A percentile compares a stretch with the other conserved stretches of the same genome.
These are phyloP conservation scores for Letharia lupina DNA, from an alignment of 495 filamentous ascomycete genomes.

Conservation along the genomic window DNA sequence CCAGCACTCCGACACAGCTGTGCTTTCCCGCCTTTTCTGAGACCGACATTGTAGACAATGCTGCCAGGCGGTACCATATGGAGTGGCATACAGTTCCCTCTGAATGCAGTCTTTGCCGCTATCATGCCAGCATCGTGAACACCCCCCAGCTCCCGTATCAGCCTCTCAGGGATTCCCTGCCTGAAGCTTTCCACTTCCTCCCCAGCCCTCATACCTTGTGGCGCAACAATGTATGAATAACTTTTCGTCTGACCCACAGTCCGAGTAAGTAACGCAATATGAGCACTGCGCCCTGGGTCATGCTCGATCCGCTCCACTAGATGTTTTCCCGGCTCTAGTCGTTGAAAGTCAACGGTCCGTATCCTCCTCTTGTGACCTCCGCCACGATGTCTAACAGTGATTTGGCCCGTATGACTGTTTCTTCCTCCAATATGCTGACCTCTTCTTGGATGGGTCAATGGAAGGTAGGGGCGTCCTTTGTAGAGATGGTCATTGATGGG, in stretches of 20 bases:
- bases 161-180: constrained; percentile 71
- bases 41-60: constrained; percentile 82
- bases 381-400: constrained; percentile 85
- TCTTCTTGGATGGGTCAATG: constrained; percentile 81
- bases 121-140: constrained; percentile 86
- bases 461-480: constrained; percentile 77
- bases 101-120: constrained; percentile 84
- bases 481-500: constrained; percentile 94
- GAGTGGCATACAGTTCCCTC: constrained; percentile 89
- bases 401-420: constrained; percentile 65
- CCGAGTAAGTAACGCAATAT: constrained; percentile 74
- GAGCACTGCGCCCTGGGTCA: constrained; percentile 85
- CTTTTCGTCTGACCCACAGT: constrained; percentile 43
- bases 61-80: constrained; percentile 92
- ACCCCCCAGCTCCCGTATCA: constrained; percentile 86
- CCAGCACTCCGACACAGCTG: constrained; percentile 93
- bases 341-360: constrained; percentile 77
- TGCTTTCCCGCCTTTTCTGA: constrained; percentile 58
- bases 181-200: constrained; percentile 88
- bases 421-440: constrained; percentile 87
- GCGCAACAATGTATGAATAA: constrained; percentile 74
- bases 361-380: constrained; percentile 88
- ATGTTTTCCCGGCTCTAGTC: constrained; percentile 68
- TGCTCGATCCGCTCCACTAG: constrained; percentile 90
- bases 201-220: constrained; percentile 86